Base-by-base conservation (phyloP, 2,329 filamentous ascomycete species). In the Ampelomyces quisqualis region DNA sequence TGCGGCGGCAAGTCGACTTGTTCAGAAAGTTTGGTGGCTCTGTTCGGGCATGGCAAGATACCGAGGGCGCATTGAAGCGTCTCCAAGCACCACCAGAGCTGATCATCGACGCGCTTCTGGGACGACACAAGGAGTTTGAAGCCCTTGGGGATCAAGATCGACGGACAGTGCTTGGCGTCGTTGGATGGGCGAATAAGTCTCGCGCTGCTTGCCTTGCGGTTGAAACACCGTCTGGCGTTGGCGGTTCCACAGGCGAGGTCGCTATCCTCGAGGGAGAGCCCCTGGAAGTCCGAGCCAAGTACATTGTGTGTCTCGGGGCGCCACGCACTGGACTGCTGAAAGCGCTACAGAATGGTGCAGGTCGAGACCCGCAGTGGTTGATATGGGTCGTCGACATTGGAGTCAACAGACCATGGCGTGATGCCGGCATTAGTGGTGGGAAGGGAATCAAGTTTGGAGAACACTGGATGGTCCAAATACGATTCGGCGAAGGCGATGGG, bases 161-260 rank as follows among this genome's bases (percentile, higher is more conserved):
- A 64, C 83, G 85, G 3, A 86, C 85, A 0, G 88, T 89, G 0
- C 90, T 94, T 60, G 86, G 94, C 61, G 80, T 96, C 60, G 93
- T 96, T 59, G 86, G 90, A 49, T 97, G 90, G 90, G 86, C 89
- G 2, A 97, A 96, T 63, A 85, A 90, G 50, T 88, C 85, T 62
- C 87, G 90, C 51, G 84, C 89, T 0, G 83, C 85, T 43, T 85
- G 93, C 3, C 73, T 98, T 14, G 87, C 90, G 0, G 81, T 98
- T n/a, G 91, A 95, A 63, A 82, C 94, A 5, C 93, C 93, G 1
- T 91, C 88, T 0, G 93, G 93, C 4, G 82, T 95, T 34, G 89
- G 91, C 50, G 88, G 88, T 2, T 82, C 83, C 0, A 84, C 82
- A 26, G 78, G 78, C 14, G 76, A 80, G 50, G 67, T 77, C 22